Evolutionary conservation across 192 early-diverging fungal genomes (phyloP).

Genomic region (Gaertneriomyces sp.): DNA sequence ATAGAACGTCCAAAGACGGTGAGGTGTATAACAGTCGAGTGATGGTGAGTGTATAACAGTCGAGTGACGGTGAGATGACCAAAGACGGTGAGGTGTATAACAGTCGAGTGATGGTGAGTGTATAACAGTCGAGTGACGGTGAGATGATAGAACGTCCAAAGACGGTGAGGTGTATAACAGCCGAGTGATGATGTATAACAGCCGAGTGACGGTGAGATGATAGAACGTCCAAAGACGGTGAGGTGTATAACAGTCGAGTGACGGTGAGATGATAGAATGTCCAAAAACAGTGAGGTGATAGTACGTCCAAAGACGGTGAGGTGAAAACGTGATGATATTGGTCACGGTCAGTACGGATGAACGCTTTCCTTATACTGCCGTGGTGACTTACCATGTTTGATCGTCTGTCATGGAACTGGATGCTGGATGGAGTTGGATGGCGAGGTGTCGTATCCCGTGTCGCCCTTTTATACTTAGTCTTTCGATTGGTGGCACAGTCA

Average conservation of each 20-base stretch:
- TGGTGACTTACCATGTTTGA: constrained; percentile 5
- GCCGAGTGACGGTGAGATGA: constrained; percentile 5
- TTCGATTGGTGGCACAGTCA: too few species aligned
- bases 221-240: constrained; percentile 2
- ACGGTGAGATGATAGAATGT: constrained; percentile 1
- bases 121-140: too few species aligned
- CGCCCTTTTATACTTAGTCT: too few species aligned
- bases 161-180: constrained; percentile 5
- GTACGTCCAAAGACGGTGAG: constrained; percentile 3
- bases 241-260: too few species aligned
- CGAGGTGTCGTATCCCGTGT: too few species aligned
- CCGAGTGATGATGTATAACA: too few species aligned
- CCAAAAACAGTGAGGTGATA: constrained; percentile 5
- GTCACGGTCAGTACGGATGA: constrained; percentile 5
- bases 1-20: constrained; percentile 5
- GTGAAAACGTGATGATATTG: constrained; percentile 2
- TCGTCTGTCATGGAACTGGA: constrained; percentile 2
- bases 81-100: constrained; percentile 5
- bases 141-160: constrained; percentile 5
- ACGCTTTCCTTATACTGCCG: constrained; percentile 5
- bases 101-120: too few species aligned
- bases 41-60: too few species aligned
- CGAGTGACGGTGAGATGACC: constrained; percentile 5
- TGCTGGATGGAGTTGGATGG: too few species aligned
- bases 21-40: constrained; percentile 1